Evolutionary conservation across 305 asterid species (phyloP).

Genomic region (Fraxinus ornus): DNA sequence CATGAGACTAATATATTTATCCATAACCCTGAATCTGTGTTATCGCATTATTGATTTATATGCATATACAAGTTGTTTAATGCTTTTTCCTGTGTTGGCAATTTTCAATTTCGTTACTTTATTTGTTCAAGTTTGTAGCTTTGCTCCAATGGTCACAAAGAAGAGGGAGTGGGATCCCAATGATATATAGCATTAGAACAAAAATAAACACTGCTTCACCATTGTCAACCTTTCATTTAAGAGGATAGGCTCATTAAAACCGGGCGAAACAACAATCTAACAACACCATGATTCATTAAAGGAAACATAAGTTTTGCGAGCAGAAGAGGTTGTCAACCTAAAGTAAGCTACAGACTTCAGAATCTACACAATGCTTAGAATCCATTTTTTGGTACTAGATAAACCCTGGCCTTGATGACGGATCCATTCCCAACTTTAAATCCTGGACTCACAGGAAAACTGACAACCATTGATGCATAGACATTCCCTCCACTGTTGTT

Average conservation of each 20-base stretch:
- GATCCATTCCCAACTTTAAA: slow-evolving; percentile 80
- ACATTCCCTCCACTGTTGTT: slow-evolving; percentile 39
- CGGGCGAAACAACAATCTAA: neutral
- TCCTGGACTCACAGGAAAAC: slow-evolving; percentile 90
- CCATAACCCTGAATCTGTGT: neutral
- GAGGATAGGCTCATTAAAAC: neutral
- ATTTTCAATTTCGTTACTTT: neutral
- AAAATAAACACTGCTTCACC: neutral
- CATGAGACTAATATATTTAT: slow-evolving; percentile 14
- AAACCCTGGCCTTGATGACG: slow-evolving; percentile 26
- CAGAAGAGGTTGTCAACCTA: neutral
- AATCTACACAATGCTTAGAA: neutral
- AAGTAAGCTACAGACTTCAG: neutral
- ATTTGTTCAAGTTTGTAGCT: neutral
- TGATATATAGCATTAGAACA: neutral
- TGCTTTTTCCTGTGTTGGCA: neutral
- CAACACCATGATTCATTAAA: neutral
- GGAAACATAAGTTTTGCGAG: neutral
- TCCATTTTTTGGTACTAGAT: neutral
- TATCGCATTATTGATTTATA: neutral
- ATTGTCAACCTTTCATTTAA: neutral
- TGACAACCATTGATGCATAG: slow-evolving; percentile 62
- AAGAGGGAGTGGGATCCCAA: neutral
- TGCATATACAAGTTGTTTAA: neutral
- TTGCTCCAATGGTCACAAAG: neutral